Percentiles rank a stretch among this genome's conserved stretches.
Evolutionary conservation across 768 basidiomycete genomes (phyloP).

Genomic region (Boletus patriciae): DNA sequence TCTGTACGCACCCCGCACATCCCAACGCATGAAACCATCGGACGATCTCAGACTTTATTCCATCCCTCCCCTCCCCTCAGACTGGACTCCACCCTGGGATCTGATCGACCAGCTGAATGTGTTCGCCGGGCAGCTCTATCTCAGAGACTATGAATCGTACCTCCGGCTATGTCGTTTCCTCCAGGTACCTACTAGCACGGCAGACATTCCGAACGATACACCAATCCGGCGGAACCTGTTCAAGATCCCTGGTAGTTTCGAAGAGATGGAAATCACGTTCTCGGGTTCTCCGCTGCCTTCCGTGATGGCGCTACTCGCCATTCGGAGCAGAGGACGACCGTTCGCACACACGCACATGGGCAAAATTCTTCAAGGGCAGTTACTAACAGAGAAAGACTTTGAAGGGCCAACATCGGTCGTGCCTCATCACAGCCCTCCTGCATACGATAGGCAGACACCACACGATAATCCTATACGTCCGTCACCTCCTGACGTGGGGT

Average conservation of each 20-base stretch:
- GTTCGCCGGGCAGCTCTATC: slow-evolving; percentile 7
- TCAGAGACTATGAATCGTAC: slow-evolving; percentile 25
- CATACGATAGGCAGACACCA: too few species aligned
- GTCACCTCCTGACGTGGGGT: not conserved
- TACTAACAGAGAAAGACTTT: not conserved
- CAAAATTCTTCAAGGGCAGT: not conserved
- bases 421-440: too few species aligned
- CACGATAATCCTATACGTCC: not conserved
- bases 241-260: not conserved
- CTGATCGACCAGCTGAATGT: slow-evolving; percentile 7
- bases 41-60: slow-evolving; percentile 29
- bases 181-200: slow-evolving; percentile 6
- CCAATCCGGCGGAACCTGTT: not conserved
- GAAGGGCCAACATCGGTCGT: not conserved
- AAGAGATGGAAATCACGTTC: not conserved
- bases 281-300: not conserved
- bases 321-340: not conserved
- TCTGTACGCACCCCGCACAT: slow-evolving; percentile 40
- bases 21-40: slow-evolving; percentile 33
- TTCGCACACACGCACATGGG: not conserved
- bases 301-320: not conserved
- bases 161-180: slow-evolving; percentile 23
- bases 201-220: not conserved
- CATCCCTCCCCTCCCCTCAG: slow-evolving; percentile 4
- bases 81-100: not conserved